Base-by-base conservation (phyloP, 1,284 basidiomycete species). In the Tilletiaria anomala region DNA sequence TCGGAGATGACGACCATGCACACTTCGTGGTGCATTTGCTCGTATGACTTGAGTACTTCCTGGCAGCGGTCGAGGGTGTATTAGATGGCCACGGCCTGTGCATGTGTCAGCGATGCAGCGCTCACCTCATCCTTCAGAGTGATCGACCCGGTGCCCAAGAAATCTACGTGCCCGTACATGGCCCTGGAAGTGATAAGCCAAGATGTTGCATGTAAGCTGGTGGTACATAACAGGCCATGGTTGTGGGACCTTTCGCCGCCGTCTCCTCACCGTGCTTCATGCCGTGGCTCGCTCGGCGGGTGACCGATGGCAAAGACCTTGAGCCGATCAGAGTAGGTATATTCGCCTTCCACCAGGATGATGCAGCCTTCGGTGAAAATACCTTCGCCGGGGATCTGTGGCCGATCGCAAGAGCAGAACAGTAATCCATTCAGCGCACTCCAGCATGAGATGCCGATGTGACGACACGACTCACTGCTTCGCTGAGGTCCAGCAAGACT, bases 281-380 rank as follows among this genome's bases (percentile, higher is more conserved):
- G n/a, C n/a, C n/a, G n/a, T n/a, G n/a, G 43, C 37, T 66, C 63
- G 39, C 50, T 53, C 2, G 93, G 93, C 1, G 93, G 93, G 68
- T 97, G 91, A 1, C 93, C 91, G 52, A 99, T 82, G 6, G 89
- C 93, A 51, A 87, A 78, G 5, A 94, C 87, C 45, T 81, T 75
- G 41, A 99, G 73, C 1, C 76, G 82, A 38, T 82, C 83, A 21
- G 96, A 85, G 46, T 87, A 79, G 0, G 85, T 94, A 64, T 96
- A 99, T 60, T 89, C 85, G 23, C 93, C 93, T 69, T 97, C 93
- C 0, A 96, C 79, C 6, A 99, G 75, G 1, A 88, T 85, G 68
- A 94, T 82, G 47, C 82, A 86, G 0, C 93, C 93, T 68, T 97
- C 89, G 0, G 89, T 94, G 61, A 96, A 97, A 12, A 99, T 69